Conservation (phyloP, 768 basidiomycete genomes). For the Suillus paluster region DNA sequence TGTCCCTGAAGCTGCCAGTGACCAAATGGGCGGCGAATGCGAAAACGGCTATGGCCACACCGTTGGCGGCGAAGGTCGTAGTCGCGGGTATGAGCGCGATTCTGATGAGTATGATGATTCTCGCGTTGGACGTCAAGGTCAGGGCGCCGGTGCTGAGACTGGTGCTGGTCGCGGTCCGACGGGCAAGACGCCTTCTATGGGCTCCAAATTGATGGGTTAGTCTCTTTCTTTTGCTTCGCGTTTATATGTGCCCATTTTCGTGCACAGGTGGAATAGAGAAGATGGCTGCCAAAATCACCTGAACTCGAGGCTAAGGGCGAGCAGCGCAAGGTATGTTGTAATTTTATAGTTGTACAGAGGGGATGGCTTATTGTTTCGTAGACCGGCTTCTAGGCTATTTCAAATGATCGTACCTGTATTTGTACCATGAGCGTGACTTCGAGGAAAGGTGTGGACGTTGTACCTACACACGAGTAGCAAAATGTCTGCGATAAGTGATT, state of each 20-base stretch:
- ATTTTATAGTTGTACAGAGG: neutral
- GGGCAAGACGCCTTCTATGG: neutral
- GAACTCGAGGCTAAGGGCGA: slow-evolving; percentile 7
- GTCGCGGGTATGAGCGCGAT: slow-evolving; percentile 17
- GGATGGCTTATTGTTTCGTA: neutral
- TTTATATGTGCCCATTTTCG: neutral
- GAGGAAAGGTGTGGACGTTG: neutral
- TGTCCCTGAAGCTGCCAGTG: slow-evolving; percentile 10
- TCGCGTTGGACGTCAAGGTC: neutral
- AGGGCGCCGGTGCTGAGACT: neutral
- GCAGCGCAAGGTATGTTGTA: slow-evolving; percentile 11
- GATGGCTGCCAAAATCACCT: slow-evolving; percentile 12
- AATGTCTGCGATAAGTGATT: neutral
- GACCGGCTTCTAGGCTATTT: neutral
- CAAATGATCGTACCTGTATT: neutral
- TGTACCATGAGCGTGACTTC: neutral
- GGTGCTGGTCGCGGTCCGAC: slow-evolving; percentile 1
- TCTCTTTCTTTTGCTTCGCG: neutral
- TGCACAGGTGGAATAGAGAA: slow-evolving; percentile 10
- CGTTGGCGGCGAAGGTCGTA: neutral
- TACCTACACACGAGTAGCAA: neutral
- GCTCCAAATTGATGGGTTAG: slow-evolving; percentile 12
- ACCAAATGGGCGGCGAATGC: slow-evolving; percentile 5
- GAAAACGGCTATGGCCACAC: neutral
- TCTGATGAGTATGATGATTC: slow-evolving; percentile 14